Percentiles rank a stretch among this genome's conserved stretches.
These are phyloP conservation scores for Ramularia collo-cygni DNA, from an alignment of 2,329 filamentous ascomycete genomes.

Conservation along the genomic window DNA sequence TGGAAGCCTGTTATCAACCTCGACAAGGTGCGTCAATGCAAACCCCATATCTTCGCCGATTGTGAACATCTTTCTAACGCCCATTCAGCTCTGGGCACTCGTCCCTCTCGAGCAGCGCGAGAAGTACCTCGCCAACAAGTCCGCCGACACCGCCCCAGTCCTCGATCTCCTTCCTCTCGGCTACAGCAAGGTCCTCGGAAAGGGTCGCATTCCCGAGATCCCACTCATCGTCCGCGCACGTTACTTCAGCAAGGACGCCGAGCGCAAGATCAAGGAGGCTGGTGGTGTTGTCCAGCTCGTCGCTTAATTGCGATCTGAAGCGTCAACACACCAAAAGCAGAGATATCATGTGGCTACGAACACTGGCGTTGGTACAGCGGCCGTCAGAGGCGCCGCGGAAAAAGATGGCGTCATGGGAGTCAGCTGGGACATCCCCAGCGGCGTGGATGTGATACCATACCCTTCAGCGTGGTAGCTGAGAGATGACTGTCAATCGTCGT, in stretches of 20 bases:
- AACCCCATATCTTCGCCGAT: too few relatives aligned
- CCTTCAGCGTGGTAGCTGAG: constrained; percentile 48
- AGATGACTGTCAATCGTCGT: constrained; percentile 38
- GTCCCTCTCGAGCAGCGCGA: constrained; percentile 89
- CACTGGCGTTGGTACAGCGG: not conserved
- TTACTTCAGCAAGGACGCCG: constrained; percentile 92
- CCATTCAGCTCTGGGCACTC: constrained; percentile 78
- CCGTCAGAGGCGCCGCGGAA: not conserved
- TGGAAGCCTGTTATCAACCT: constrained; percentile 99
- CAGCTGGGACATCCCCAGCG: constrained; percentile 8
- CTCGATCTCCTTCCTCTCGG: constrained; percentile 95
- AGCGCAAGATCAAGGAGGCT: constrained; percentile 98
- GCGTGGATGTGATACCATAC: constrained; percentile 23
- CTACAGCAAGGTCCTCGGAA: constrained; percentile 98
- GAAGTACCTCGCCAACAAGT: constrained; percentile 78
- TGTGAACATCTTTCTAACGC: too few relatives aligned
- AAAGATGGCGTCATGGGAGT: constrained; percentile 7
- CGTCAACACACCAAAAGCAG: constrained; percentile 7
- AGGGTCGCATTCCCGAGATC: constrained; percentile 89
- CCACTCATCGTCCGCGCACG: constrained; percentile 91
- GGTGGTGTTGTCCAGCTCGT: constrained; percentile 95
- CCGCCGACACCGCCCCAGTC: constrained; percentile 91
- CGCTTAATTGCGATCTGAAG: constrained; percentile 53
- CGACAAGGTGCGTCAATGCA: constrained; percentile 65
- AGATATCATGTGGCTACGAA: too few relatives aligned